These are phyloP conservation scores for Nigrograna mackinnonii DNA, from an alignment of 2,329 filamentous ascomycete genomes.

Conservation along the genomic window DNA sequence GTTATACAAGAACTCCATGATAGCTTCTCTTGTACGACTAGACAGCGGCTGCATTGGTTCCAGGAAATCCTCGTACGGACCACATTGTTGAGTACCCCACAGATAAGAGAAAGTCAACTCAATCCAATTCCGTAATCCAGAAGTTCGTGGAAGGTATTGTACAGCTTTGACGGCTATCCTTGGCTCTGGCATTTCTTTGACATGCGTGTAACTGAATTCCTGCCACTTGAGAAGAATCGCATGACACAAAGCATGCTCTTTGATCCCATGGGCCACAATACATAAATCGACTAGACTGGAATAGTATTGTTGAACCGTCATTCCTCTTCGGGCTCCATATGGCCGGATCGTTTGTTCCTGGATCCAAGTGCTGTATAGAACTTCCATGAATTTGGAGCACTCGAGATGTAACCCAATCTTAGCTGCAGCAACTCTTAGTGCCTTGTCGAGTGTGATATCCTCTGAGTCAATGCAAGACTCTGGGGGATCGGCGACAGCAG, in stretches of 20 bases:
- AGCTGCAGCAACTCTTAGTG: no score
- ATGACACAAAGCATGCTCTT: background rate
- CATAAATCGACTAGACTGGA: background rate
- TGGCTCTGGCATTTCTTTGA: background rate
- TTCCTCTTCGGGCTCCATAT: no score
- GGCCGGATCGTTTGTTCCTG: no score
- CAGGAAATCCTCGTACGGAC: background rate
- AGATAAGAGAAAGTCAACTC: background rate
- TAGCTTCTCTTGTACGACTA: background rate
- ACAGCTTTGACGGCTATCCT: background rate
- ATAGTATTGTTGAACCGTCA: background rate
- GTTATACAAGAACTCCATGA: background rate
- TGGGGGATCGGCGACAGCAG: no score
- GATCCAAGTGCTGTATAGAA: no score
- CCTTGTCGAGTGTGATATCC: no score
- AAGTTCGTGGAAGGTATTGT: background rate
- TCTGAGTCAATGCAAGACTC: no score
- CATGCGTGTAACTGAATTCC: background rate
- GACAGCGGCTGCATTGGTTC: background rate
- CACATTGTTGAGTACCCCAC: background rate
- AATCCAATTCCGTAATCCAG: background rate
- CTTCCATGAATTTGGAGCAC: no score
- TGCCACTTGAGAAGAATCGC: background rate
- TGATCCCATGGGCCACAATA: background rate
- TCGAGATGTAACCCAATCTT: no score